A percentile compares a stretch with the other conserved stretches of the same genome.
phyloP scores from a whole-genome alignment of 129 eudicot species.

The Helichrysum umbraculigerum region DNA sequence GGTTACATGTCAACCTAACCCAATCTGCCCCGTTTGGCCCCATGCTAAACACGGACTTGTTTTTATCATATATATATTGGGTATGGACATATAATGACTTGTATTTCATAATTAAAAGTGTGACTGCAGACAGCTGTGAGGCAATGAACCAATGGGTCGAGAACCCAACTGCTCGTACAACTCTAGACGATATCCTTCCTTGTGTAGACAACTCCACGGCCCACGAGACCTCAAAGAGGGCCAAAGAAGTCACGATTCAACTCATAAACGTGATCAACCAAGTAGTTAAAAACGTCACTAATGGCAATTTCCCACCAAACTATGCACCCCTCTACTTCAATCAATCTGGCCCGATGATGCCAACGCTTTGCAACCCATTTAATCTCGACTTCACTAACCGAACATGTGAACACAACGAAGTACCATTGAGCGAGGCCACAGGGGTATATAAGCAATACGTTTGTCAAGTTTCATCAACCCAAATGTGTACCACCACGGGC shows the following conservation, averaged over 20 bases:
- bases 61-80: background rate
- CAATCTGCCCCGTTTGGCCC: background rate
- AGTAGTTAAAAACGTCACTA: conserved; percentile 69
- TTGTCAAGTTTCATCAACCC: conserved; percentile 64
- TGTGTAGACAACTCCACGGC: conserved; percentile 91
- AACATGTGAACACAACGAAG: conserved; percentile 59
- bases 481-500: conserved; percentile 64
- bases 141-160: conserved; percentile 91
- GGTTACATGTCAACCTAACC: background rate
- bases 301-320: conserved; percentile 55
- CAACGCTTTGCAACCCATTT: conserved; percentile 84
- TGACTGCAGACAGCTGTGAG: conserved; percentile 84
- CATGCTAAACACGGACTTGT: no score
- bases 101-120: conserved; percentile 37
- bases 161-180: conserved; percentile 88
- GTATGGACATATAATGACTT: background rate
- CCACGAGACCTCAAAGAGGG: conserved; percentile 64
- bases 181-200: conserved; percentile 87
- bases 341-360: conserved; percentile 86
- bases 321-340: conserved; percentile 71
- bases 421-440: conserved; percentile 69
- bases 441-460: conserved; percentile 63
- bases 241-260: conserved; percentile 82
- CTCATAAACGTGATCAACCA: conserved; percentile 63
- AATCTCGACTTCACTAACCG: conserved; percentile 60